Base-by-base conservation (phyloP, 2,329 filamentous ascomycete species). In the Coleophoma eucalyptorum region DNA sequence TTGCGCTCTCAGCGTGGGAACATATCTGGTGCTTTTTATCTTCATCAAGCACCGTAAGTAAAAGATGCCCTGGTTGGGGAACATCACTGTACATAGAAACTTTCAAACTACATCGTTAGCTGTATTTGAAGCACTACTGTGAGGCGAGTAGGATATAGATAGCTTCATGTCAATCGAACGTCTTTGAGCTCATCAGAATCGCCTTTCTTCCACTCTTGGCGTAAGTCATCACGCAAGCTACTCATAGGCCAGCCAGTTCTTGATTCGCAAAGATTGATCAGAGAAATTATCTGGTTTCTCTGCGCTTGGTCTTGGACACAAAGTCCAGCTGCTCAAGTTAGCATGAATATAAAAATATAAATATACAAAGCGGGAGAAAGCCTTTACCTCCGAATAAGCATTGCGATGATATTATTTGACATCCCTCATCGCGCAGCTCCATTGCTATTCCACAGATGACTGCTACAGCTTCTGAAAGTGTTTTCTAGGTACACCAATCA, bases 191-290 rank as follows among this genome's bases (percentile, higher is more conserved):
- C 37, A 40, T 40, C 37, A 16, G 37, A 12, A n/a, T 50, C 50
- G 15, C 40, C 48, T 40, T 47, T 49, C 5, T 54, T 41, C 65
- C 65, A 68, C 44, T 67, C 65, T 2, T 55, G 57, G 41, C 55
- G 51, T 33, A 68, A 48, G 20, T 68, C 66, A 18, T 63, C 62
- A 19, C 57, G 51, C 32, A 67, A 49, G 10, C 57, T 56, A 1
- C 50, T 51, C 48, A 70, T 69, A 1, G 71, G 71, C 72, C 72
- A 74, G 20, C 69, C 71, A 1, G 69, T 72, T 45, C 69, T 57
- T 19, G 57, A 58, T 42, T 69, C 66, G 53, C 71, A 70, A 20
- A 63, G 57, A 33, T 61, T 54, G 37, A 74, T 69, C 32, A 74
- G 56, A 18, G 67, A 63, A 10, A 69, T 55, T n/a, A 74, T 67